These are phyloP conservation scores for Colletotrichum tropicicola DNA, from an alignment of 2,329 filamentous ascomycete genomes.

Conservation along the genomic window DNA sequence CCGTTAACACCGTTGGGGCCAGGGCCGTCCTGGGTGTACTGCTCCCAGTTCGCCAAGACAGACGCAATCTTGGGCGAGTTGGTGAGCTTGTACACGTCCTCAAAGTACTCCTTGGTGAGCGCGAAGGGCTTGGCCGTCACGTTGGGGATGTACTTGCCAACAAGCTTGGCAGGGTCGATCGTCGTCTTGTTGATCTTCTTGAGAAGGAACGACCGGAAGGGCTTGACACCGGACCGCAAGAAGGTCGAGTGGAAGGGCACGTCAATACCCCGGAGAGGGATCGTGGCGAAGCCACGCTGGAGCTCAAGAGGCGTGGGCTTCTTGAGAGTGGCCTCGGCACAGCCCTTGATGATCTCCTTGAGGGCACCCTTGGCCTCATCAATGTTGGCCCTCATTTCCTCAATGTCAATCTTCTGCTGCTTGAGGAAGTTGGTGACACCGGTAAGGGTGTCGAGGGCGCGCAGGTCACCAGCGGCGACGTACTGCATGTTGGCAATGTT, in stretches of 20 bases:
- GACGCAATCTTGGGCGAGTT: conserved; percentile 82
- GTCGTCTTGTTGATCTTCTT: conserved; percentile 99
- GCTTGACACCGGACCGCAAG: conserved; percentile 96
- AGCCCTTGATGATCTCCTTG: conserved; percentile 89
- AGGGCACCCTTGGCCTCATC: conserved; percentile 93
- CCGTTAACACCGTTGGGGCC: conserved; percentile 47
- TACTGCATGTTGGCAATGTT: conserved; percentile 82
- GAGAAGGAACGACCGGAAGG: conserved; percentile 96
- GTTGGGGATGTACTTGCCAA: conserved; percentile 99
- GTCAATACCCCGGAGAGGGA: conserved; percentile 95
- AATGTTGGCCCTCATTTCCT: conserved; percentile 86
- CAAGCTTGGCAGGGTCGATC: conserved; percentile 94
- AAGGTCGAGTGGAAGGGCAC: conserved; percentile 99
- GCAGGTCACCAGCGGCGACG: conserved; percentile 75
- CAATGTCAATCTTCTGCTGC: conserved; percentile 96
- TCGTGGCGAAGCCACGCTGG: conserved; percentile 95
- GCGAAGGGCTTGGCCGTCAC: conserved; percentile 96
- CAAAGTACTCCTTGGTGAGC: conserved; percentile 98
- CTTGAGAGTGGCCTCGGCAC: conserved; percentile 84
- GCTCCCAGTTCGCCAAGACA: conserved; percentile 87
- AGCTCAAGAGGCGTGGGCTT: conserved; percentile 91
- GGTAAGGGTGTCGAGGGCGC: conserved; percentile 75
- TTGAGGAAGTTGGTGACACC: conserved; percentile 96
- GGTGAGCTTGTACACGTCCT: conserved; percentile 96
- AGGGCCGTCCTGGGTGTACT: conserved; percentile 66